phyloP scores from a whole-genome alignment of 345 rosid species.

The Luvunga scandens region DNA sequence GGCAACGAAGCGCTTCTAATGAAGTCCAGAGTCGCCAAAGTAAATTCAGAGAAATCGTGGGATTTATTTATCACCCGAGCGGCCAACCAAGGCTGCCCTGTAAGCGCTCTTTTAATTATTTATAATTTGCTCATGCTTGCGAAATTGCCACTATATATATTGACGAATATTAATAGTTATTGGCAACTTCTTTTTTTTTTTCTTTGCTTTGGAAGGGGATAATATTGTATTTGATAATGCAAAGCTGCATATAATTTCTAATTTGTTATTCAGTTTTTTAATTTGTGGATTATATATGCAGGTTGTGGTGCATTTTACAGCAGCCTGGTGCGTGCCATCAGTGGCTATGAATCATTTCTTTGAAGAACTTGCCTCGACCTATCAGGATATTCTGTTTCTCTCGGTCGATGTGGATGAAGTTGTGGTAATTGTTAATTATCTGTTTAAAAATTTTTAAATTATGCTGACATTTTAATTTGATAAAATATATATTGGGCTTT shows the following conservation, averaged over 20 bases:
- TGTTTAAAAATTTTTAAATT: too few species aligned
- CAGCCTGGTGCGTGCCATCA: constrained; percentile 54
- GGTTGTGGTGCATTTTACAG: constrained; percentile 50
- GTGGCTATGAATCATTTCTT: constrained; percentile 45
- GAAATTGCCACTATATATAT: background rate
- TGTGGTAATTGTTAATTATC: constrained; percentile 23
- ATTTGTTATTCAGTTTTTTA: background rate
- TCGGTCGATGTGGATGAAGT: constrained; percentile 47
- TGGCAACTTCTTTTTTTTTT: too few species aligned
- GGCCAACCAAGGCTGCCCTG: constrained; percentile 27
- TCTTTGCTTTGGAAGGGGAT: too few species aligned
- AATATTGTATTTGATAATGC: too few species aligned
- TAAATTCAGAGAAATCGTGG: constrained; percentile 41
- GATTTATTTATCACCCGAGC: constrained; percentile 34
- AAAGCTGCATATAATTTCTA: background rate
- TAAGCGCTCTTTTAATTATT: constrained; percentile 8
- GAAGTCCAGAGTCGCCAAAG: constrained; percentile 37
- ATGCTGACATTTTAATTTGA: too few species aligned
- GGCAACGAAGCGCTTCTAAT: background rate
- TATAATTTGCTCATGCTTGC: background rate
- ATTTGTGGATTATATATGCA: constrained; percentile 8
- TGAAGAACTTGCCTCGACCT: constrained; percentile 31
- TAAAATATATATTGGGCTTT: too few species aligned
- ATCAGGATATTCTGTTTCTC: constrained; percentile 36
- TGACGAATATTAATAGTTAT: background rate